phyloP scores from a whole-genome alignment of 768 basidiomycete species.

The Paxillus rubicundulus region DNA sequence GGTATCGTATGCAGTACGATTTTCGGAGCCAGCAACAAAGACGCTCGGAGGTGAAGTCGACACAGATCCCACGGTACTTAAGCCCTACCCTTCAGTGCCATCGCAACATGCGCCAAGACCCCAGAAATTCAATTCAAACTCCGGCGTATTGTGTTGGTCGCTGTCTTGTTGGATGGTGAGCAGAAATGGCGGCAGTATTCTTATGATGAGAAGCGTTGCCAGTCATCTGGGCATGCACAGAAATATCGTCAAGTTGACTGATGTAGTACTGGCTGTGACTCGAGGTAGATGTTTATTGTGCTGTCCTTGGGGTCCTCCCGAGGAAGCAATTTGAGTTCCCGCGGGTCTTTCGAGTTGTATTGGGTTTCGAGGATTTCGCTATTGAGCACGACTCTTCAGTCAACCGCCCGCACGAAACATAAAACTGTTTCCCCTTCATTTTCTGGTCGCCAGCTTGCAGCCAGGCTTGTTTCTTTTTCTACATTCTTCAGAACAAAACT shows the following conservation, averaged over 20 bases:
- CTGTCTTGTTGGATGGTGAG: slow-evolving; percentile 1
- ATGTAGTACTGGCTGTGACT: not conserved
- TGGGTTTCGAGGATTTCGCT: slow-evolving; percentile 27
- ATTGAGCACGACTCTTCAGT: slow-evolving; percentile 28
- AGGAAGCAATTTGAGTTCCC: slow-evolving; percentile 27
- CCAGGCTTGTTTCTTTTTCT: slow-evolving; percentile 18
- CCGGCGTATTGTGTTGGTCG: slow-evolving; percentile 13
- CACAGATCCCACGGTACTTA: slow-evolving; percentile 76
- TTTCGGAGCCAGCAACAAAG: slow-evolving; percentile 81
- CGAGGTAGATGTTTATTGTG: not conserved
- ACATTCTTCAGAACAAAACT: slow-evolving; percentile 13
- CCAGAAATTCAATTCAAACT: slow-evolving; percentile 31
- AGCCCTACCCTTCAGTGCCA: slow-evolving; percentile 11
- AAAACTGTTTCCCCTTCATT: slow-evolving; percentile 26
- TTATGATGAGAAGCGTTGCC: not conserved
- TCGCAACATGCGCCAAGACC: slow-evolving; percentile 24
- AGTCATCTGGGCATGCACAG: not conserved
- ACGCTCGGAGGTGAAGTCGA: slow-evolving; percentile 81
- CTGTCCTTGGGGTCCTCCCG: slow-evolving; percentile 22
- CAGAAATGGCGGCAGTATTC: not conserved
- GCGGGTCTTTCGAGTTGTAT: slow-evolving; percentile 23
- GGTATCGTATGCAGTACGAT: slow-evolving; percentile 82
- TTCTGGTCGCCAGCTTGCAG: slow-evolving; percentile 25
- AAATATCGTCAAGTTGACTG: not conserved
- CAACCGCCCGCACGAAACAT: slow-evolving; percentile 28